Conservation (phyloP, 345 rosid species). For the Ceriops zippeliana region DNA sequence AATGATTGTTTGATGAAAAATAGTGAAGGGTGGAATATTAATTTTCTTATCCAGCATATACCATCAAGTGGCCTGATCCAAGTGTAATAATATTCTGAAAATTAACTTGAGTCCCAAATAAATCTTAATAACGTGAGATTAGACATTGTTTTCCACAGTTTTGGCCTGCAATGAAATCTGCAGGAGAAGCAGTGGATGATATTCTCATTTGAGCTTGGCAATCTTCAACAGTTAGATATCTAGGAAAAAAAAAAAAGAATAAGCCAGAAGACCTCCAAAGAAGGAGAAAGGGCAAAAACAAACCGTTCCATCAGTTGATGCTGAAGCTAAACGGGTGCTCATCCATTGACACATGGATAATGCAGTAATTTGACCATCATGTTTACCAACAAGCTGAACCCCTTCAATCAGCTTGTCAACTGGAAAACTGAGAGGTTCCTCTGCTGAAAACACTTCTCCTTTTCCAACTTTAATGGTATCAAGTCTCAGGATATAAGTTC, state of each 20-base stretch:
- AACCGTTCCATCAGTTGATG: constrained; percentile 87
- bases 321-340: constrained; percentile 76
- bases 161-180: neutral
- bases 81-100: neutral
- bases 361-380: constrained; percentile 91
- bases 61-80: neutral
- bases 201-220: neutral
- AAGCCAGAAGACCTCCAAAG: constrained; percentile 3
- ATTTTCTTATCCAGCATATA: neutral
- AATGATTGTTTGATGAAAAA: constrained; percentile 4
- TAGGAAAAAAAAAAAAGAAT: neutral
- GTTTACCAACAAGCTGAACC: constrained; percentile 77
- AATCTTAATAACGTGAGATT: neutral
- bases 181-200: neutral
- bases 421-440: constrained; percentile 69
- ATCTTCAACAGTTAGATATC: neutral
- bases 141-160: neutral
- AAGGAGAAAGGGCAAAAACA: constrained; percentile 29
- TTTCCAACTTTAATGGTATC: constrained; percentile 71
- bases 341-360: constrained; percentile 93
- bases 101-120: neutral
- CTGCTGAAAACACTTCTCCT: constrained; percentile 55
- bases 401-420: constrained; percentile 67
- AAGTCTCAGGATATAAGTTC: constrained; percentile 64
- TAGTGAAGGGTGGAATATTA: neutral